These are phyloP conservation scores for Pythium utonaiense DNA, from an alignment of 352 stramenopile genomes.

Conservation along the genomic window DNA sequence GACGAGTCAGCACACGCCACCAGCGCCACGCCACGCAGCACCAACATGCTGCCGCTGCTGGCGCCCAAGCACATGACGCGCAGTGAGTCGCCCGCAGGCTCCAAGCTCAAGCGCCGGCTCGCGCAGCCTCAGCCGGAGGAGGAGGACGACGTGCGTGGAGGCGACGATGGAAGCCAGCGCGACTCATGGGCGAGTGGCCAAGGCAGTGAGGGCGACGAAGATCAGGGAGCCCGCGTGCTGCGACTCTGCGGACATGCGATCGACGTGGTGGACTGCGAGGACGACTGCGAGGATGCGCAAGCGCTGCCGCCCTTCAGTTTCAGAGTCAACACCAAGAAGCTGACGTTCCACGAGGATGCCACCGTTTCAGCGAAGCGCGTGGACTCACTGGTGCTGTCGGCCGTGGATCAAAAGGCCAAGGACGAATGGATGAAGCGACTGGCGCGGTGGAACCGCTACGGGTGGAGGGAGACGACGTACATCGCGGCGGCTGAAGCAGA, in stretches of 20 bases:
- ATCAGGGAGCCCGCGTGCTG: constrained; percentile 33
- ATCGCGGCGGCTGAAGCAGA: constrained; percentile 40
- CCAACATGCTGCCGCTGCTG: constrained; percentile 38
- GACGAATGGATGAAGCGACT: constrained; percentile 67
- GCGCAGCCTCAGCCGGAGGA: constrained; percentile 29
- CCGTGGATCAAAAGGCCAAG: constrained; percentile 39
- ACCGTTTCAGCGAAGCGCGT: constrained; percentile 26
- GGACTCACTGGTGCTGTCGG: constrained; percentile 56
- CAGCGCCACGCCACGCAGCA: not conserved
- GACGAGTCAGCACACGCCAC: constrained; percentile 1
- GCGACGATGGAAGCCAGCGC: constrained; percentile 12
- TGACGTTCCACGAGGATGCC: constrained; percentile 35
- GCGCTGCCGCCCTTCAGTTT: constrained; percentile 48
- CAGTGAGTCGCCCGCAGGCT: constrained; percentile 1
- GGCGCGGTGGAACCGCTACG: constrained; percentile 62
- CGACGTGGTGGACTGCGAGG: constrained; percentile 46
- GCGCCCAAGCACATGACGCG: constrained; percentile 39
- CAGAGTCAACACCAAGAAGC: constrained; percentile 47
- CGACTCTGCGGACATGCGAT: constrained; percentile 62
- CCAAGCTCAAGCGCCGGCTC: constrained; percentile 20
- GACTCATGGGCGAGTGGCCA: not conserved
- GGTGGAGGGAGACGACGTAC: constrained; percentile 52
- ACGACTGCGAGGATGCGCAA: constrained; percentile 34
- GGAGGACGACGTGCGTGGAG: constrained; percentile 17
- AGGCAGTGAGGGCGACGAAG: constrained; percentile 2